phyloP scores from a whole-genome alignment of 2,329 filamentous ascomycete species.

The Hypomyces perniciosus region DNA sequence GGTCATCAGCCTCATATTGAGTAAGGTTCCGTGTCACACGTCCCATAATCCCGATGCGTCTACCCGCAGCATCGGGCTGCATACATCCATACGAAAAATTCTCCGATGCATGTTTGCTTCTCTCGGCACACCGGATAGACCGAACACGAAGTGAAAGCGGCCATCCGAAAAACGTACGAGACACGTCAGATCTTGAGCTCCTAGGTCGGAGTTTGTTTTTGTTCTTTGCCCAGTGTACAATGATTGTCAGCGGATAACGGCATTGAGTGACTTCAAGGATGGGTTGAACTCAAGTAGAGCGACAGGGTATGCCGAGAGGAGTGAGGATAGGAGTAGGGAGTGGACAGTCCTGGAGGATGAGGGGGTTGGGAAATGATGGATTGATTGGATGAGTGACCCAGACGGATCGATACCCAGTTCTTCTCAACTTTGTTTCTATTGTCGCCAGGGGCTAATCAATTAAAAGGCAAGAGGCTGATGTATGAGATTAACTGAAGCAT shows the following conservation, averaged over 20 bases:
- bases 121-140: constrained; percentile 1
- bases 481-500: too few species aligned
- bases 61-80: constrained; percentile 4
- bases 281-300: neutral
- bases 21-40: too few species aligned
- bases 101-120: constrained; percentile 13
- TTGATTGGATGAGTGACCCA: too few species aligned
- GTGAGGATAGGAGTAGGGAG: neutral
- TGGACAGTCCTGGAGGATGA: too few species aligned
- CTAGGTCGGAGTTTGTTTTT: neutral
- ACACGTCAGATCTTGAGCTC: neutral
- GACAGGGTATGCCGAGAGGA: neutral
- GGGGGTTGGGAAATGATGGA: too few species aligned
- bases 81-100: constrained; percentile 5
- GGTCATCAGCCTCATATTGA: too few species aligned
- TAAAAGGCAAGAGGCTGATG: too few species aligned
- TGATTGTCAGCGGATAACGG: neutral
- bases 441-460: too few species aligned
- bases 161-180: neutral
- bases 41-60: neutral
- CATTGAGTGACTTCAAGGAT: neutral
- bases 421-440: too few species aligned
- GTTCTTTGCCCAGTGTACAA: neutral
- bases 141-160: neutral
- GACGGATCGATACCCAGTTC: too few species aligned